These are phyloP conservation scores for Fusarium sp. DNA, from an alignment of 2,329 filamentous ascomycete genomes.

Conservation along the genomic window DNA sequence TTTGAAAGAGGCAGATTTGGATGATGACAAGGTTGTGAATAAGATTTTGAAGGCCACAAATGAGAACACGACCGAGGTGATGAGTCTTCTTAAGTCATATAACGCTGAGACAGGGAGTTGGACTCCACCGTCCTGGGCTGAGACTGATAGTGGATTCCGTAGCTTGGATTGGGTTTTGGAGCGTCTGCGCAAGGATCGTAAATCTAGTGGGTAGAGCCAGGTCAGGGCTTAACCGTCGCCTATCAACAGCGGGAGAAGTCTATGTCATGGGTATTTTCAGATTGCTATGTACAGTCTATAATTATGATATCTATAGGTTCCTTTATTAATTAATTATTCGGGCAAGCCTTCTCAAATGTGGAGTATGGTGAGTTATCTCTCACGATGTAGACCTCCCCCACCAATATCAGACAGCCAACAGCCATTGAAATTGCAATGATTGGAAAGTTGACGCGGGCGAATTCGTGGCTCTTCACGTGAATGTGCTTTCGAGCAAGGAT, in stretches of 20 bases:
- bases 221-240: neutral
- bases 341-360: neutral
- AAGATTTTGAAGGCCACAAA: neutral
- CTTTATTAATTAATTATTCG: neutral
- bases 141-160: neutral
- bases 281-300: neutral
- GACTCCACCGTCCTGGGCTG: neutral
- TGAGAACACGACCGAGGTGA: neutral
- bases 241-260: neutral
- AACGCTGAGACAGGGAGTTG: neutral
- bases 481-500: conserved; percentile 76
- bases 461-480: conserved; percentile 68
- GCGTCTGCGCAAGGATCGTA: neutral
- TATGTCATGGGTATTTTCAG: neutral
- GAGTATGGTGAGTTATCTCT: conserved; percentile 28
- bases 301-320: neutral
- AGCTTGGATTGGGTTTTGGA: neutral
- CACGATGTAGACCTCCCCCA: conserved; percentile 70
- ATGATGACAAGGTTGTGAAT: neutral
- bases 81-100: neutral
- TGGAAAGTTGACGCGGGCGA: conserved; percentile 73
- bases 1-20: neutral
- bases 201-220: neutral
- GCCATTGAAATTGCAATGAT: conserved; percentile 76
- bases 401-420: conserved; percentile 68